phyloP scores from a whole-genome alignment of 495 filamentous ascomycete species.

The Aspergillus sclerotiicarbonarius region DNA sequence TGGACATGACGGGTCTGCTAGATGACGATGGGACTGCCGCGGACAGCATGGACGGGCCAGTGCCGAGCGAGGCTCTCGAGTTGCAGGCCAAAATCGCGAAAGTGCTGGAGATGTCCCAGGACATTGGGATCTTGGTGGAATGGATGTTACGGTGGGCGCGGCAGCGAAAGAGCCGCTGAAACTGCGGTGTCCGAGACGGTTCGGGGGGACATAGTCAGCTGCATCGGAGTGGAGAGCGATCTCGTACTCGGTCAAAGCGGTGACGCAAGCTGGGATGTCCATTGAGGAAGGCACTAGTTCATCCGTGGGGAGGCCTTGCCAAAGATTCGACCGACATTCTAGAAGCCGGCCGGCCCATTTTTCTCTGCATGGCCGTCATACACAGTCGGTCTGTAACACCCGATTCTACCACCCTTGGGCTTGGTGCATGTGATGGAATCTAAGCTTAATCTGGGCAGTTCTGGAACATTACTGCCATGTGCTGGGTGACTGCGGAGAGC shows the following conservation, averaged over 20 bases:
- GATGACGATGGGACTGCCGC: conserved; percentile 18
- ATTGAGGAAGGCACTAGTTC: conserved; percentile 2
- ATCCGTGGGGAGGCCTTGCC: conserved; percentile 2
- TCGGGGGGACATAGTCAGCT: conserved; percentile 15
- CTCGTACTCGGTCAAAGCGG: conserved; percentile 8
- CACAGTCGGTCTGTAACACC: not conserved
- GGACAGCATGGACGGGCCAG: conserved; percentile 23
- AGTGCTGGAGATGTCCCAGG: conserved; percentile 46
- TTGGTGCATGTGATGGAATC: not conserved
- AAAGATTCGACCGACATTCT: not conserved
- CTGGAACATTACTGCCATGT: not conserved
- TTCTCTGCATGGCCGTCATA: not conserved
- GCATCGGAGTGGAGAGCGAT: conserved; percentile 20
- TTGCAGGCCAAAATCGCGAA: conserved; percentile 37
- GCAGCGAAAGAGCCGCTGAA: conserved; percentile 25
- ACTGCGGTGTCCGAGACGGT: not conserved
- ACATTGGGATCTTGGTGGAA: conserved; percentile 61
- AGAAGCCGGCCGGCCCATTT: not conserved
- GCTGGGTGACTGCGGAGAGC: not conserved
- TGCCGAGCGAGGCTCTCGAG: conserved; percentile 30
- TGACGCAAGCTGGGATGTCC: conserved; percentile 2
- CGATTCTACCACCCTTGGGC: not conserved
- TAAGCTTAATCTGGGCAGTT: not conserved
- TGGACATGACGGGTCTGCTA: conserved; percentile 34
- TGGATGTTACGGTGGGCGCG: conserved; percentile 39